These are phyloP conservation scores for Fraxinus greggii DNA, from an alignment of 305 asterid species.

Conservation along the genomic window DNA sequence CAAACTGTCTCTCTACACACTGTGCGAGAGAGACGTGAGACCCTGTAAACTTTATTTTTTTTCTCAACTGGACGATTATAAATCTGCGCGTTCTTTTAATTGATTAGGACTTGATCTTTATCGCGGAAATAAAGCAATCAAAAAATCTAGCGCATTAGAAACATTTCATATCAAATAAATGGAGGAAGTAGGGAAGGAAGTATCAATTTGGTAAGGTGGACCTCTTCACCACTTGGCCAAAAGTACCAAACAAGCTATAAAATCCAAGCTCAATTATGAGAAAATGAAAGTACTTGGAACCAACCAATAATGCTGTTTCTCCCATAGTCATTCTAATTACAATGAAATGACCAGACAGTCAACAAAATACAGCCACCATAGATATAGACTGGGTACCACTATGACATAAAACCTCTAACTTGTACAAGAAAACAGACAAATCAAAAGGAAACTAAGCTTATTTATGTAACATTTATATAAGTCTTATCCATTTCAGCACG, in stretches of 20 bases:
- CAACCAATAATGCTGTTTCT: slow-evolving; percentile 2
- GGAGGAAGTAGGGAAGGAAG: background rate
- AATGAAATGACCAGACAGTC: slow-evolving; percentile 26
- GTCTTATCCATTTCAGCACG: slow-evolving; percentile 26
- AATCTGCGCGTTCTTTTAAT: background rate
- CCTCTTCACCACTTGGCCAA: slow-evolving; percentile 13
- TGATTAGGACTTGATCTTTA: background rate
- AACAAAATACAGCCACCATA: slow-evolving; percentile 33
- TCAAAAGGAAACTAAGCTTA: slow-evolving; percentile 4
- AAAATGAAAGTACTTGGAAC: slow-evolving; percentile 18
- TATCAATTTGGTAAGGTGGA: slow-evolving; percentile 13
- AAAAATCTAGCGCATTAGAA: background rate
- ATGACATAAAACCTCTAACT: slow-evolving; percentile 1
- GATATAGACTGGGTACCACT: background rate
- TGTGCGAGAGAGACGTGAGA: background rate
- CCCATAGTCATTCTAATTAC: background rate
- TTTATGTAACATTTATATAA: slow-evolving; percentile 32
- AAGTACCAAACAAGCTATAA: background rate
- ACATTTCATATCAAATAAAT: background rate
- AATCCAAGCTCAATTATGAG: slow-evolving; percentile 6
- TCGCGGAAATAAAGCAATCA: background rate
- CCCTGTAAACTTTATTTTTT: background rate
- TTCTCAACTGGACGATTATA: background rate
- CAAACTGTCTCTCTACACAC: too few species aligned
- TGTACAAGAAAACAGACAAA: slow-evolving; percentile 8